Conservation (phyloP, 2,329 filamentous ascomycete genomes). For the Kalmusia sp. region DNA sequence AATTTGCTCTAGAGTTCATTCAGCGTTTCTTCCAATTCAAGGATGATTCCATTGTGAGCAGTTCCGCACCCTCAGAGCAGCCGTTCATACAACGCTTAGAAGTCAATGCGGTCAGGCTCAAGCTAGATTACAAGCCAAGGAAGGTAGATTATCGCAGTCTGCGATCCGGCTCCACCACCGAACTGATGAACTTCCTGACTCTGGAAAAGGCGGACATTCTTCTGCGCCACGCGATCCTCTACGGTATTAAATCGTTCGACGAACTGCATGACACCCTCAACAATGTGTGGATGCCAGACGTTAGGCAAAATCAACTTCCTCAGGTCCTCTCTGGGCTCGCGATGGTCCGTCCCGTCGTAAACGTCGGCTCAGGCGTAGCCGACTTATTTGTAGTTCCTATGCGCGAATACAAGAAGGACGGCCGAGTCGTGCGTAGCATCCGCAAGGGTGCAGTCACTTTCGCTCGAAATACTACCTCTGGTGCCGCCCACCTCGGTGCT, state of each 20-base stretch:
- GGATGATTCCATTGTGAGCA: constrained; percentile 68
- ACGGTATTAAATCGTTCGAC: constrained; percentile 90
- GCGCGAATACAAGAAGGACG: constrained; percentile 92
- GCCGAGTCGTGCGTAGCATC: constrained; percentile 87
- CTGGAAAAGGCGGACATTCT: constrained; percentile 88
- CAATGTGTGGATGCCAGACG: constrained; percentile 95
- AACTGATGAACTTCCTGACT: constrained; percentile 98
- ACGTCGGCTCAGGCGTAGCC: constrained; percentile 84
- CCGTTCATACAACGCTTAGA: constrained; percentile 92
- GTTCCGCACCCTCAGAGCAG: constrained; percentile 68
- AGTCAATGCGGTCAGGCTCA: constrained; percentile 81
- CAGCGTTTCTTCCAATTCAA: constrained; percentile 98
- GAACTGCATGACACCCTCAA: constrained; percentile 88
- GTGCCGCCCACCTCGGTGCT: constrained; percentile 91
- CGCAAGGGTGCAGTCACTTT: constrained; percentile 90
- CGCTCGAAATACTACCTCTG: constrained; percentile 89
- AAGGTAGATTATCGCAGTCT: constrained; percentile 94
- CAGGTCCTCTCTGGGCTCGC: constrained; percentile 88
- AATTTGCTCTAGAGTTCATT: constrained; percentile 96
- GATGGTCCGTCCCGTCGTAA: constrained; percentile 87
- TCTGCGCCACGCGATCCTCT: constrained; percentile 87
- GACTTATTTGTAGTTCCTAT: constrained; percentile 90
- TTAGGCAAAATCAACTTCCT: constrained; percentile 86
- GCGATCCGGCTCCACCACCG: constrained; percentile 90
- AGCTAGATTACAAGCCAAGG: constrained; percentile 97